These are phyloP conservation scores for Tolypocladium inflatum DNA, from an alignment of 2,329 filamentous ascomycete genomes.

Conservation along the genomic window DNA sequence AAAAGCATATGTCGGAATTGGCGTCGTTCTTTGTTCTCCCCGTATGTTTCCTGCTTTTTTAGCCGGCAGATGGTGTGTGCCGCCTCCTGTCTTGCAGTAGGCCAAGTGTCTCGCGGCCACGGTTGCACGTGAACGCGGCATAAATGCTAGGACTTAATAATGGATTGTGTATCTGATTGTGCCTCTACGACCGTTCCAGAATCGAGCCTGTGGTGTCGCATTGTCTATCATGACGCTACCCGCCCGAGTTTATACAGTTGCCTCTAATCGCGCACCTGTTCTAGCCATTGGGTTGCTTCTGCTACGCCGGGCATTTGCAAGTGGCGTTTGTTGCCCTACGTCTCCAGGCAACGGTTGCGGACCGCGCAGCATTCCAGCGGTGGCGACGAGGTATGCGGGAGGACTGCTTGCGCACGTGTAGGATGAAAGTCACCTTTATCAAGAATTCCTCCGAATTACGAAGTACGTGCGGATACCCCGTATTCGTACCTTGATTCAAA, in stretches of 20 bases:
- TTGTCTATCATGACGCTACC: background rate
- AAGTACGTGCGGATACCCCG: background rate
- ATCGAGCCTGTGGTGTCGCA: background rate
- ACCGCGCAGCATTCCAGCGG: background rate
- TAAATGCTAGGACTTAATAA: conserved; percentile 35
- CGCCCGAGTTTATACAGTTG: background rate
- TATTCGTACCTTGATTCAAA: too few relatives aligned
- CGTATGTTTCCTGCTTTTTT: conserved; percentile 22
- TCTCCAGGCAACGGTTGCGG: background rate
- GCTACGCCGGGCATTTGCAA: too few relatives aligned
- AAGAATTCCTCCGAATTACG: background rate
- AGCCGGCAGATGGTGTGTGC: conserved; percentile 23
- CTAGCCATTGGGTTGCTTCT: too few relatives aligned
- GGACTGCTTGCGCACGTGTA: background rate
- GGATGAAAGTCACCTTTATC: background rate
- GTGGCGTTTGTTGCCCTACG: background rate
- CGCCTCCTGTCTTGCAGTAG: conserved; percentile 17
- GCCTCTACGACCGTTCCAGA: background rate
- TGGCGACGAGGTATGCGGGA: background rate
- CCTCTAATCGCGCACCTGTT: background rate
- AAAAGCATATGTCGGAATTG: conserved; percentile 21
- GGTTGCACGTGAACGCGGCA: conserved; percentile 5
- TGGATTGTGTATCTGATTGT: conserved; percentile 27
- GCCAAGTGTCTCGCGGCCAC: conserved; percentile 13
- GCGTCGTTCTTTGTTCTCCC: conserved; percentile 25